phyloP scores from a whole-genome alignment of 148 eudicot species.

The Persicaria tinctoria region DNA sequence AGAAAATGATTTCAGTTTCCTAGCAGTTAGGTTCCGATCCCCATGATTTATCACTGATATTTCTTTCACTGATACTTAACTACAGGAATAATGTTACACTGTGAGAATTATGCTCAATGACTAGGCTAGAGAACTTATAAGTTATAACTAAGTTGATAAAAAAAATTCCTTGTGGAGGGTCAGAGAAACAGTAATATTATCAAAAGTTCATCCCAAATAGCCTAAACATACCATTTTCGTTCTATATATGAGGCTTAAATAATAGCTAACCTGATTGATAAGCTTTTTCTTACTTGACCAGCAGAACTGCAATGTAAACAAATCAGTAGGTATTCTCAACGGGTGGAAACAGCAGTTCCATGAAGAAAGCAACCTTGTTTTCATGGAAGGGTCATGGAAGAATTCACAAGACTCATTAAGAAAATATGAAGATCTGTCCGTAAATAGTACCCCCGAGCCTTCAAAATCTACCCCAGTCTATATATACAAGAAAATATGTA shows the following conservation, averaged over 20 bases:
- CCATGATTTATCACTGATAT: neutral
- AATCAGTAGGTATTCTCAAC: neutral
- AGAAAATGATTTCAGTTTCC: neutral
- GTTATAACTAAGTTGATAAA: neutral
- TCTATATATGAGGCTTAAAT: neutral
- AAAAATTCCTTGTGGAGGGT: neutral
- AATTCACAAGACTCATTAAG: slow-evolving; percentile 72
- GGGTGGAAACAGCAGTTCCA: neutral
- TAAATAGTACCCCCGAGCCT: neutral
- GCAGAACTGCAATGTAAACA: slow-evolving; percentile 48
- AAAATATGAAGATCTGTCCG: neutral
- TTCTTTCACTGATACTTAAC: neutral
- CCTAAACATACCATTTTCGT: neutral
- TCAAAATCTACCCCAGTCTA: neutral
- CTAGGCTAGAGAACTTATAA: neutral
- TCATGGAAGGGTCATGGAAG: slow-evolving; percentile 90
- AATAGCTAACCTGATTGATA: slow-evolving; percentile 48
- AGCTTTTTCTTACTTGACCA: slow-evolving; percentile 86
- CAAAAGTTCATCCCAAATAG: neutral
- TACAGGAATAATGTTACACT: neutral
- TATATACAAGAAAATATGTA: neutral
- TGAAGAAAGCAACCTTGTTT: slow-evolving; percentile 41
- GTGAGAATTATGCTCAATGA: neutral
- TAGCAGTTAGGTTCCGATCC: slow-evolving; percentile 9
- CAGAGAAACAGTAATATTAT: neutral